A percentile compares a stretch with the other conserved stretches of the same genome.
phyloP scores from a whole-genome alignment of 768 basidiomycete species.

The Plicaturopsis crispa region DNA sequence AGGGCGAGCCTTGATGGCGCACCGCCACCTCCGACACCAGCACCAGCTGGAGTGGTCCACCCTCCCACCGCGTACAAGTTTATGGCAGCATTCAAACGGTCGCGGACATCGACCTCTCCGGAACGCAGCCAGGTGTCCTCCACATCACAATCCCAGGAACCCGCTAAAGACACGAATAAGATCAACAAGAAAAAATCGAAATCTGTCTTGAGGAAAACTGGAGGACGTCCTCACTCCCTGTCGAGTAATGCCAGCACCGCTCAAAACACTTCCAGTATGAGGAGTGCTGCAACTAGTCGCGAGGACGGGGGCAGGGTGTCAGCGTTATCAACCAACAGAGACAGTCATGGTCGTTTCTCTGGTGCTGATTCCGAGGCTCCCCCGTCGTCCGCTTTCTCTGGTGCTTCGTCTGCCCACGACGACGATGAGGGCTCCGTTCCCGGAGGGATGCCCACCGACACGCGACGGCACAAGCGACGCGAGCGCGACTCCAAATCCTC shows the following conservation, averaged over 20 bases:
- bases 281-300: slow-evolving; percentile 46
- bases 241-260: slow-evolving; percentile 54
- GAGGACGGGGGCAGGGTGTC: slow-evolving; percentile 26
- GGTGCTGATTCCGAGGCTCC: slow-evolving; percentile 18
- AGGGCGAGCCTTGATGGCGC: slow-evolving; percentile 35
- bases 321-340: slow-evolving; percentile 22
- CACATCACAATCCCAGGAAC: slow-evolving; percentile 19
- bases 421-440: slow-evolving; percentile 18
- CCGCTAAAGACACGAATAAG: slow-evolving; percentile 14
- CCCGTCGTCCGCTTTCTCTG: slow-evolving; percentile 20
- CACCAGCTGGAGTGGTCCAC: slow-evolving; percentile 21
- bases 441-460: slow-evolving; percentile 27
- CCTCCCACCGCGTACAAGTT: slow-evolving; percentile 60
- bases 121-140: slow-evolving; percentile 27
- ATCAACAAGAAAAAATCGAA: slow-evolving; percentile 19
- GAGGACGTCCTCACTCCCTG: slow-evolving; percentile 44
- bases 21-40: slow-evolving; percentile 21
- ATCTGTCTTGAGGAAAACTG: slow-evolving; percentile 25
- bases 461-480: slow-evolving; percentile 26
- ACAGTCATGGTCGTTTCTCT: slow-evolving; percentile 17
- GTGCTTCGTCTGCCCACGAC: slow-evolving; percentile 21
- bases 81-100: slow-evolving; percentile 55
- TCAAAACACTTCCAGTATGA: slow-evolving; percentile 44
- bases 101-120: slow-evolving; percentile 48
- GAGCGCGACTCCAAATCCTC: slow-evolving; percentile 34